Conservation (phyloP, 306 rosid genomes). For the Morella rubra region DNA sequence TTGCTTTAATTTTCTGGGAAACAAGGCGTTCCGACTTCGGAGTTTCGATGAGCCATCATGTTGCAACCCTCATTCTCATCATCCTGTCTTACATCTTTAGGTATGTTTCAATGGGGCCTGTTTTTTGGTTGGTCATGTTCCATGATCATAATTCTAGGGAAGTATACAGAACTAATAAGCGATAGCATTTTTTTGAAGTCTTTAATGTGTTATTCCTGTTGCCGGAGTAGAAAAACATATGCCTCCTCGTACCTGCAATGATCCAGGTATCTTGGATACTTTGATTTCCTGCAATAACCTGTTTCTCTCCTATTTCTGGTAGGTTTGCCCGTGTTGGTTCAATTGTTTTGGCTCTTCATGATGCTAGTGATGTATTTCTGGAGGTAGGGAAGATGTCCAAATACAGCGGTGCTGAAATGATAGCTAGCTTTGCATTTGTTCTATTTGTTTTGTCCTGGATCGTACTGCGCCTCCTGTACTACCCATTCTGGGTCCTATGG, state of each 20-base stretch:
- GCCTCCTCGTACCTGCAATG: background rate
- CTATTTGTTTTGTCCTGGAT: constrained; percentile 77
- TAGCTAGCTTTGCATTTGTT: constrained; percentile 80
- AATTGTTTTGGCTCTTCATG: constrained; percentile 91
- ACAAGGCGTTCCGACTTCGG: constrained; percentile 94
- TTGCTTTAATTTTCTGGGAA: constrained; percentile 94
- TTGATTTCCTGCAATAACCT: constrained; percentile 1
- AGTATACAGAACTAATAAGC: constrained; percentile 11
- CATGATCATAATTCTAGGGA: constrained; percentile 14
- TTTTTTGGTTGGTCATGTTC: constrained; percentile 31
- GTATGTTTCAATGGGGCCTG: constrained; percentile 40
- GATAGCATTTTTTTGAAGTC: constrained; percentile 13
- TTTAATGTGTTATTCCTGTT: constrained; percentile 7
- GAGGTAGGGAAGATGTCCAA: constrained; percentile 96
- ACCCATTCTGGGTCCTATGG: constrained; percentile 89
- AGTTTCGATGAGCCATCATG: constrained; percentile 94
- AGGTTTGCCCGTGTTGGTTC: constrained; percentile 95
- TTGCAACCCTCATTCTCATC: constrained; percentile 74
- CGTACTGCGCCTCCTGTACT: constrained; percentile 77
- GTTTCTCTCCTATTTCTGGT: constrained; percentile 33
- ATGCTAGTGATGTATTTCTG: constrained; percentile 86
- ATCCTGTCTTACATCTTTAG: constrained; percentile 75
- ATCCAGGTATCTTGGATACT: background rate
- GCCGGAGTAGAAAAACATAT: background rate
- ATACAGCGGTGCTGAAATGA: constrained; percentile 73